Base-by-base conservation (phyloP, 2,329 filamentous ascomycete species). In the Sphaerulina musiva region DNA sequence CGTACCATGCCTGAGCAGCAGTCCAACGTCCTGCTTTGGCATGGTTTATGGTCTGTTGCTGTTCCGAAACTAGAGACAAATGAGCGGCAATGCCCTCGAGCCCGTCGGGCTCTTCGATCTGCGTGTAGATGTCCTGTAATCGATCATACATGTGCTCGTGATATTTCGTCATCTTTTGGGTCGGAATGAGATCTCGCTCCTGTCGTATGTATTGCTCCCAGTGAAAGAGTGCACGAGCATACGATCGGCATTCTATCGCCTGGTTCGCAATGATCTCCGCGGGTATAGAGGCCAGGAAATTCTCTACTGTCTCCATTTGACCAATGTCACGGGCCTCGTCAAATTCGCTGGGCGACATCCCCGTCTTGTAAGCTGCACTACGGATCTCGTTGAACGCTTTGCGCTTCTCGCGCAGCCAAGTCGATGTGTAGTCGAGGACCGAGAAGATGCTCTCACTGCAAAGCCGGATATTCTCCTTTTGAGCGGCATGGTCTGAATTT, bases 101-200 rank as follows among this genome's bases (percentile, higher is more conserved):
- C 1, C 92, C 91, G 70, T 99, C 93, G 0, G 93, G 95, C 64
- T 99, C 93, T 66, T 99, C 93, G 57, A 99, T 97, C 63, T 96
- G 87, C 1, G 89, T 89, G 70, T 98, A 99, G 14, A 98, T 95
- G 50, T 92, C 85, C 66, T 97, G 92, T 23, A 98, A 75, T 57
- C 85, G 82, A 12, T 66, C 63, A 23, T 82, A 78, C 50, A 86
- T 78, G 44, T 77, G 68, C 46, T 76, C 74, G 10, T 67, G 60
- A 20, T 82, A 79, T 34, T 58, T 48, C 4, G 59, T 56, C 31
- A 61, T 47, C 4, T 57, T 57, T 2, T 77, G 75, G 1, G 74
- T 70, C 1, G 76, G 75, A 36, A 69, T 66, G 9, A 69, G 45
- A 10, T 59, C 47, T 74, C 70, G 26, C 62, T 66, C 55, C 62